Evolutionary conservation across 1,139 yeast species (phyloP), one percentile per base, ranked within the genome.

Genomic region (Saccharomyces hybrid): DNA sequence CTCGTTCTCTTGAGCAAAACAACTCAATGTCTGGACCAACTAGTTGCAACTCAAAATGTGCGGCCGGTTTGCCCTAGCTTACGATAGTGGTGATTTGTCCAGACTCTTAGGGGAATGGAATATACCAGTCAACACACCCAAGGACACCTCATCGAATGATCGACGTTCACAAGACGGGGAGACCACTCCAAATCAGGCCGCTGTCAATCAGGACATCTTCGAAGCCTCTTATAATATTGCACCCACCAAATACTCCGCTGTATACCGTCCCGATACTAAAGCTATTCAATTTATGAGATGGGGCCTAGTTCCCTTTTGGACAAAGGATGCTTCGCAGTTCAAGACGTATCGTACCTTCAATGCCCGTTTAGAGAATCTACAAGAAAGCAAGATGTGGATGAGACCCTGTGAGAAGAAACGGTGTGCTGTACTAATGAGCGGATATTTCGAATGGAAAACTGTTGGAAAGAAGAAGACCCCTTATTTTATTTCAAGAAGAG

Each of bases 371-470:
- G 95, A 86, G 59, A 75, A 82, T 1, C 62, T 86, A 9, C 70
- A 70, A 0, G 72, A 73, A 31, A 71, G 75, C 44, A 70, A 74
- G 32, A 69, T 82, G 31, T 86, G 91, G 90, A 56, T 55, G 2
- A 57, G 58, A 8, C 58, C 63, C 38, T 54, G 62, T 48, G 54
- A 58, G 25, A 74, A 71, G 27, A 60, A 61, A 49, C 62, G 78
- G 11, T 90, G 97, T 66, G 83, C 84, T 1, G 80, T 89, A 0
- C 91, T 96, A 0, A 78, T 87, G 47, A 80, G 81, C 63, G 97
- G 97, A 0, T 91, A 90, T 68, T 90, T 80, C 65, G 98, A 90
- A 69, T 90, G 97, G 97, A 60, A 55, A 50, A 62, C 61, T 34
- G 66, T 54, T 51, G 68, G 63, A 53, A 61, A 63, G 41, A 74